Evolutionary conservation across 1,139 yeast genomes (phyloP).

Genomic region (Meyerozyma elateridarum): DNA sequence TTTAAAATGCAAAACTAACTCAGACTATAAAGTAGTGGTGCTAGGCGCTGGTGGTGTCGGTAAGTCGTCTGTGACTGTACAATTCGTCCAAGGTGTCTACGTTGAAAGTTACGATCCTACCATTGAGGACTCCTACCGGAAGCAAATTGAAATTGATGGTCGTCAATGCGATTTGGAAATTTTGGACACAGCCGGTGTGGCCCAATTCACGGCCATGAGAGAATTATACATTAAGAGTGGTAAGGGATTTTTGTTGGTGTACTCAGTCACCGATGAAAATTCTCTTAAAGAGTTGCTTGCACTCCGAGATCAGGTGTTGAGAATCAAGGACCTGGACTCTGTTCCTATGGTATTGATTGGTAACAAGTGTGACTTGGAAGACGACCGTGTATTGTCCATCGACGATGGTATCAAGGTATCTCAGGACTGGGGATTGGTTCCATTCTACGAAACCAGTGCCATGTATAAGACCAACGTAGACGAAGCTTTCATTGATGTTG

Average conservation of each 20-base stretch:
- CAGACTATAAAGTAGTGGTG: slow-evolving; percentile 43
- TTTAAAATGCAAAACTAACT: slow-evolving; percentile 9
- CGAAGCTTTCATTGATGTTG: slow-evolving; percentile 85
- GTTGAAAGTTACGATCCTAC: slow-evolving; percentile 50
- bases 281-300: slow-evolving; percentile 79
- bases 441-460: slow-evolving; percentile 93
- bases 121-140: slow-evolving; percentile 74
- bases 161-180: slow-evolving; percentile 80
- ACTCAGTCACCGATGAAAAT: slow-evolving; percentile 83
- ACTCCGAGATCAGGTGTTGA: slow-evolving; percentile 79
- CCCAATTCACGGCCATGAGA: slow-evolving; percentile 53
- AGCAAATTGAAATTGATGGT: slow-evolving; percentile 88
- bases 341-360: slow-evolving; percentile 89
- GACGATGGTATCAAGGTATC: slow-evolving; percentile 83
- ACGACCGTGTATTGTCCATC: slow-evolving; percentile 68
- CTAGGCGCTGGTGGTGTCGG: slow-evolving; percentile 54
- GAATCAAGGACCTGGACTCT: slow-evolving; percentile 75
- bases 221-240: slow-evolving; percentile 59
- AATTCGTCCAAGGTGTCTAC: slow-evolving; percentile 48
- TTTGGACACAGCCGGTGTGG: slow-evolving; percentile 50
- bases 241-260: slow-evolving; percentile 56
- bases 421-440: slow-evolving; percentile 80
- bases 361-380: slow-evolving; percentile 77
- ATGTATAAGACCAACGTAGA: slow-evolving; percentile 86
- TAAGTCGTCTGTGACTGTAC: slow-evolving; percentile 48